These are phyloP conservation scores for Solanum sejunctum DNA, from an alignment of 257 asterid genomes.

Conservation along the genomic window DNA sequence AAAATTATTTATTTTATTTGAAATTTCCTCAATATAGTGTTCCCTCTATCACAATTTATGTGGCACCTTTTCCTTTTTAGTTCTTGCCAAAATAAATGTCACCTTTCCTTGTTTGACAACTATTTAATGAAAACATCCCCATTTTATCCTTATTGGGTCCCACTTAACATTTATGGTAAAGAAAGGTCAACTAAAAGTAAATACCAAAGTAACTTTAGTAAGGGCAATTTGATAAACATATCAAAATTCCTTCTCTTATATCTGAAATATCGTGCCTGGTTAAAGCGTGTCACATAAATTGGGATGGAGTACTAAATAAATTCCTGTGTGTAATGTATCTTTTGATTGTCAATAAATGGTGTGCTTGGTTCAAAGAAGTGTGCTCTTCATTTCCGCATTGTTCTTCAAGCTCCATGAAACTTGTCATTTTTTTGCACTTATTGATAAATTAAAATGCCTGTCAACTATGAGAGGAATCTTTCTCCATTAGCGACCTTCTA, in stretches of 20 bases:
- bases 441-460: neutral
- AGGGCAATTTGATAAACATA: no score
- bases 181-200: no score
- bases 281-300: neutral
- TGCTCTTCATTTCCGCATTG: neutral
- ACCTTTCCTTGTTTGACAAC: neutral
- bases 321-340: neutral
- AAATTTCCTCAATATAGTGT: neutral
- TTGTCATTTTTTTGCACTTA: neutral
- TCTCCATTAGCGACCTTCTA: neutral
- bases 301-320: neutral
- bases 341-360: neutral
- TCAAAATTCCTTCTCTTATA: neutral
- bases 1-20: neutral
- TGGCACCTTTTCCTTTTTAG: neutral
- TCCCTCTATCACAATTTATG: neutral
- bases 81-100: neutral
- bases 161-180: neutral
- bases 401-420: neutral
- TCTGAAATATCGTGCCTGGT: neutral
- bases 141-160: neutral
- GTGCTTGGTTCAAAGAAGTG: neutral
- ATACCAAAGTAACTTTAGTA: no score
- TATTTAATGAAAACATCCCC: neutral
- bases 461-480: neutral